phyloP scores from a whole-genome alignment of 2,329 filamentous ascomycete genomes.

The Atkinsonella texensis region DNA sequence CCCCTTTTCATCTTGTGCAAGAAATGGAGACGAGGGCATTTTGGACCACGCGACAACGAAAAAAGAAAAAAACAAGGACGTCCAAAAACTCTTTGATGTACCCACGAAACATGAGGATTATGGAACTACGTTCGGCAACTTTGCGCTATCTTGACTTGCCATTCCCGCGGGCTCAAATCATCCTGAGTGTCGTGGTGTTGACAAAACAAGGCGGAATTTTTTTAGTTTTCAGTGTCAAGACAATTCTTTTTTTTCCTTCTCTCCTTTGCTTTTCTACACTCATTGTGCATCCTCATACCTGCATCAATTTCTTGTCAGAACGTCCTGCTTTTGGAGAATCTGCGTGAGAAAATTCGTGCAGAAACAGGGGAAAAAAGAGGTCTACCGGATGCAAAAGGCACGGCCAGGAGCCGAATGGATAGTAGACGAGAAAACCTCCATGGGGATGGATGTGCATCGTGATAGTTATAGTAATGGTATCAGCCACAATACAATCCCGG shows the following conservation, averaged over 20 bases:
- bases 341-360: background rate
- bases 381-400: slow-evolving; percentile 6
- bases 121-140: background rate
- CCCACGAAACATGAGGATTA: background rate
- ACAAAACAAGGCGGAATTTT: background rate
- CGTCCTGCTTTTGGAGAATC: background rate
- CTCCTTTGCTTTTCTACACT: background rate
- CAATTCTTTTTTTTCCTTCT: background rate
- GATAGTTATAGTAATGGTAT: slow-evolving; percentile 15
- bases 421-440: background rate
- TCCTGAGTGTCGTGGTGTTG: background rate
- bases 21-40: background rate
- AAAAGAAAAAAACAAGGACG: background rate
- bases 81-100: background rate
- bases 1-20: background rate
- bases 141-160: too few relatives aligned
- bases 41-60: background rate
- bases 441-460: slow-evolving; percentile 9
- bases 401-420: slow-evolving; percentile 6
- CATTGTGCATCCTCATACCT: slow-evolving; percentile 2
- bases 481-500: slow-evolving; percentile 16
- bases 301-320: background rate
- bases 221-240: background rate
- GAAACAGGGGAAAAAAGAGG: slow-evolving; percentile 4
- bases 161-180: too few relatives aligned